A percentile compares a stretch with the other conserved stretches of the same genome.
Evolutionary conservation across 257 asterid genomes (phyloP).

Genomic region (Solanum sejunctum): DNA sequence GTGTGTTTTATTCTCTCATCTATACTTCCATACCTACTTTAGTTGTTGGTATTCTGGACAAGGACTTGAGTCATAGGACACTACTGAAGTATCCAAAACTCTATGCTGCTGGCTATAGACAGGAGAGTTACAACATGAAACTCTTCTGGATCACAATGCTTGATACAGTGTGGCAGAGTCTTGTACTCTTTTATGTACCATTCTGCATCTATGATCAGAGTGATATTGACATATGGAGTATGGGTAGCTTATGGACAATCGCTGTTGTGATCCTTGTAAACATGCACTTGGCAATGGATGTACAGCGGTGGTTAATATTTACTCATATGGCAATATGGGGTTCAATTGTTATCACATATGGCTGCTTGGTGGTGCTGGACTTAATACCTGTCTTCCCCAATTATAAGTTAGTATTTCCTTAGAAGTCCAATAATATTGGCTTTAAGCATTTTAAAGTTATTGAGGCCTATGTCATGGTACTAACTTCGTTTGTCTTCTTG

Average conservation of each 20-base stretch:
- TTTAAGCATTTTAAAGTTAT: neutral
- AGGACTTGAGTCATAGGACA: constrained; percentile 80
- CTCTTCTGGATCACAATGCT: constrained; percentile 94
- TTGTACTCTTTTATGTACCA: constrained; percentile 84
- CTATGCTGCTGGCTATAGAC: constrained; percentile 83
- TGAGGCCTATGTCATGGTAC: neutral
- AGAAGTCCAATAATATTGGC: neutral
- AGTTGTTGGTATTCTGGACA: constrained; percentile 89
- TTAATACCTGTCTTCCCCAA: constrained; percentile 65
- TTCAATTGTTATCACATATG: constrained; percentile 41
- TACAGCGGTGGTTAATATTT: constrained; percentile 68
- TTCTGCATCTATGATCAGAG: constrained; percentile 56
- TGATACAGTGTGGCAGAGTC: constrained; percentile 98
- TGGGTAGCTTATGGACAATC: constrained; percentile 97
- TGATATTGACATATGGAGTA: constrained; percentile 90
- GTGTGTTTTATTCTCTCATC: constrained; percentile 82
- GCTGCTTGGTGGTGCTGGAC: constrained; percentile 44
- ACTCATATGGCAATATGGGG: constrained; percentile 94
- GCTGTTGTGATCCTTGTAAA: constrained; percentile 85
- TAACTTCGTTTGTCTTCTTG: constrained; percentile 12
- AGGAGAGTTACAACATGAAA: constrained; percentile 81
- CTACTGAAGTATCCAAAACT: constrained; percentile 84
- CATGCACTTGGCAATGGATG: constrained; percentile 92
- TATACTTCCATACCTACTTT: constrained; percentile 93
- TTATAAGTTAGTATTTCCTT: constrained; percentile 61